Base-by-base conservation (phyloP, 306 rosid genomes). In the Pyrus betulifolia region DNA sequence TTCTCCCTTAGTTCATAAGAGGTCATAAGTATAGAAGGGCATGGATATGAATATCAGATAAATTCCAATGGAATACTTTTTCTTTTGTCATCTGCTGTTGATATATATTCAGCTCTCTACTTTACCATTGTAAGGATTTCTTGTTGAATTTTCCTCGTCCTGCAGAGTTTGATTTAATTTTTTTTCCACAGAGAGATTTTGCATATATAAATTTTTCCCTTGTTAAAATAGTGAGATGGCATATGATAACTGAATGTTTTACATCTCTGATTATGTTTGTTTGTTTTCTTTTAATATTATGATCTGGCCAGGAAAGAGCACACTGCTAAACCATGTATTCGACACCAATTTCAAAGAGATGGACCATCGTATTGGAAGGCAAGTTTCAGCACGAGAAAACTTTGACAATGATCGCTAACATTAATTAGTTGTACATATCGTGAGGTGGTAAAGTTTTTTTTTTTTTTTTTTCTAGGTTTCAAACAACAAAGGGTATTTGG, bases 341-440 rank as follows among this genome's bases (percentile, higher is more conserved):
- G 15, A 76, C 14, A 95, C 99, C 82, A 91, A 88, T 79, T 95
- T 95, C 74, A 89, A 85, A 82, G 99, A 95, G 97, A 95, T 95
- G 99, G 97, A 95, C 81, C 96, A 97, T 81, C 92, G 89, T 70
- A 88, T 78, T 76, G 99, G 99, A 85, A 90, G 99, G 99, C 79
- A 82, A 79, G 90, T 81, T 35, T 35, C 38, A 35, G 38, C 8
- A 35, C 38, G 2, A 35, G 38, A 35, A 6, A 35, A 35, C 38
- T 82, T 74, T 54, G 67, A 54, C 69, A 33, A 30, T 76, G 62
- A 79, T 77, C 52, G 61, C 35, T 71, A 35, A 35, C 38, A 35
- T 13, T 38, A 49, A 44, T 31, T 52, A 78, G 30, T 35, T 19
- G 15, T 75, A 35, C 38, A 35, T 35, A 35, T 35, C 8, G 38